Percentiles rank a stretch among this genome's conserved stretches.
Conservation (phyloP, 2,329 filamentous ascomycete genomes). For the Thielaviopsis musarum region DNA sequence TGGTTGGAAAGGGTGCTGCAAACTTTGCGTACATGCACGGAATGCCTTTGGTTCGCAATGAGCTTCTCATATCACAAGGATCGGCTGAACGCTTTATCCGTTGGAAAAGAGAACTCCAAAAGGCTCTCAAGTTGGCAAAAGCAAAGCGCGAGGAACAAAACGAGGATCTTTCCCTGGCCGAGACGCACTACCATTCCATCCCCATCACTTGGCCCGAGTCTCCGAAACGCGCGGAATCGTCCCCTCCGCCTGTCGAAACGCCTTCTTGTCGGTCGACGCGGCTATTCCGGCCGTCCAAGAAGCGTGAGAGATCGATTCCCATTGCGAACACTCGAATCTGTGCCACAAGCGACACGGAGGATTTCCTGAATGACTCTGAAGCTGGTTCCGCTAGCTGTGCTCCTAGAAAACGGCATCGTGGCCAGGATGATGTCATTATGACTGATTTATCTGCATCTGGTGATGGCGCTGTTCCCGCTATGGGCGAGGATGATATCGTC, state of each 20-base stretch:
- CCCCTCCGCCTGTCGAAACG: background rate
- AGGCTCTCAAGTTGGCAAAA: constrained; percentile 26
- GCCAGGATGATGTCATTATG: background rate
- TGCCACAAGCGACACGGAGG: background rate
- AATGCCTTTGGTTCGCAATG: constrained; percentile 55
- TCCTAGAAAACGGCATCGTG: constrained; percentile 7
- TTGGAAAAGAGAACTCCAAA: constrained; percentile 60
- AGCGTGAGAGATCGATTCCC: background rate
- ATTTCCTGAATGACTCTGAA: background rate
- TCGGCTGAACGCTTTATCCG: constrained; percentile 62
- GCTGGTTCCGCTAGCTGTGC: background rate
- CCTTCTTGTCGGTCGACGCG: background rate
- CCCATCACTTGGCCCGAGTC: constrained; percentile 1
- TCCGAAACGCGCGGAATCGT: background rate
- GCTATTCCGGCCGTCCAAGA: background rate
- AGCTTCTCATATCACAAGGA: constrained; percentile 62
- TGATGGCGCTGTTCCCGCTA: background rate
- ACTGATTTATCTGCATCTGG: background rate
- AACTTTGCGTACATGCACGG: constrained; percentile 72
- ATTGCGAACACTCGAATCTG: background rate
- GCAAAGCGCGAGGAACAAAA: constrained; percentile 22
- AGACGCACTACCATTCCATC: constrained; percentile 9
- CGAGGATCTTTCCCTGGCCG: constrained; percentile 8
- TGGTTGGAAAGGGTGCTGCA: constrained; percentile 71
- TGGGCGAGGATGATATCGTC: constrained; percentile 42